phyloP scores from a whole-genome alignment of 768 basidiomycete genomes.

The Trametes gibbosa region DNA sequence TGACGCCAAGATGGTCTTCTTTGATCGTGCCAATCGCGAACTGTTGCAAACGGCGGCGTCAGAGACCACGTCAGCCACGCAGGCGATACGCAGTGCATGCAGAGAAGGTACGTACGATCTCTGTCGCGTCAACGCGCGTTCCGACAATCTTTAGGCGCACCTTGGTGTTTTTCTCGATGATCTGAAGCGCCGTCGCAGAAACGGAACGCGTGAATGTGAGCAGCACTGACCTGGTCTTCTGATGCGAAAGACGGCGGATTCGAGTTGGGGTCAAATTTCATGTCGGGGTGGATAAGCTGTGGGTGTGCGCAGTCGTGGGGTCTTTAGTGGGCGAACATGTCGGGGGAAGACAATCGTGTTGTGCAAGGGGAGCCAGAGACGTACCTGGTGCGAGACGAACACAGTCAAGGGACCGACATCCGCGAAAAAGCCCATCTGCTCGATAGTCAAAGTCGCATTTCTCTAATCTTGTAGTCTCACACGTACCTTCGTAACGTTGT shows the following conservation, averaged over 20 bases:
- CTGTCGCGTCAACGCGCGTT: conserved; percentile 94
- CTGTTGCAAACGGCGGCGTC: conserved; percentile 38
- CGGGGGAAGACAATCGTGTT: background rate
- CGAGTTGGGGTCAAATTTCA: conserved; percentile 93
- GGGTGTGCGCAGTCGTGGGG: background rate
- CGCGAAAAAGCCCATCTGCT: conserved; percentile 97
- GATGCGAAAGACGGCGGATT: conserved; percentile 97
- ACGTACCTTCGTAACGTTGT: conserved; percentile 90
- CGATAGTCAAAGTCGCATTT: background rate
- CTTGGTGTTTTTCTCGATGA: conserved; percentile 90
- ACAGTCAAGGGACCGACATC: conserved; percentile 93
- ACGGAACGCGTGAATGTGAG: background rate
- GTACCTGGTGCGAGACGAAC: conserved; percentile 97
- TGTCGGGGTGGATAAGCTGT: conserved; percentile 90
- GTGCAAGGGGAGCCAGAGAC: conserved; percentile 24
- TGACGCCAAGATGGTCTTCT: conserved; percentile 95
- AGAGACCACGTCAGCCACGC: background rate
- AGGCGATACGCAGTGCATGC: background rate
- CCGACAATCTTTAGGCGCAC: conserved; percentile 98
- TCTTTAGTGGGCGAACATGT: background rate
- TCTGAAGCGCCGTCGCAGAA: conserved; percentile 40
- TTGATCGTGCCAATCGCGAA: conserved; percentile 98
- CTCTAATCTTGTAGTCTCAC: background rate
- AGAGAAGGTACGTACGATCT: conserved; percentile 66
- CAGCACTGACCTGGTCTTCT: conserved; percentile 66